Evolutionary conservation across 495 filamentous ascomycete genomes (phyloP).

Genomic region (Penicillium fimorum): DNA sequence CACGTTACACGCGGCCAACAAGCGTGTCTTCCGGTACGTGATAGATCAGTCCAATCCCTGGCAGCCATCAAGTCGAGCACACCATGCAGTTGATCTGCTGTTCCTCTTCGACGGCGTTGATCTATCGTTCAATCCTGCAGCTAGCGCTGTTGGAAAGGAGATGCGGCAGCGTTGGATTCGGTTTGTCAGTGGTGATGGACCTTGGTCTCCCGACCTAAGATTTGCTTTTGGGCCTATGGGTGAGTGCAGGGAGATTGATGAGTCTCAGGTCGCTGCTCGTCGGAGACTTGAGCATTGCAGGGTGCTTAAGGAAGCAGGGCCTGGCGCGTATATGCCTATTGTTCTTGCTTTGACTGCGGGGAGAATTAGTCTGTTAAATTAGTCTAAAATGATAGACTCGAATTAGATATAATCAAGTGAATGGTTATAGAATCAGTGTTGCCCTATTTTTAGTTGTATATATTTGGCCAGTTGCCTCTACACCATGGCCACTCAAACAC

Average conservation of each 20-base stretch:
- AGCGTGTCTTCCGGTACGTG: slow-evolving; percentile 39
- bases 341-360: slow-evolving; percentile 35
- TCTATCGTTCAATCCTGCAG: slow-evolving; percentile 33
- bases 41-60: slow-evolving; percentile 47
- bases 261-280: slow-evolving; percentile 32
- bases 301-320: slow-evolving; percentile 31
- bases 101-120: slow-evolving; percentile 40
- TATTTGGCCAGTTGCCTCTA: background rate
- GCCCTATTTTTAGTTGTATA: background rate
- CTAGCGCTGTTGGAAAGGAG: slow-evolving; percentile 29
- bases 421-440: background rate
- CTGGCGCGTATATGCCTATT: slow-evolving; percentile 35
- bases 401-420: background rate
- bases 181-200: slow-evolving; percentile 33
- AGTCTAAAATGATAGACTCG: background rate
- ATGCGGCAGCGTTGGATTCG: slow-evolving; percentile 38
- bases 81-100: slow-evolving; percentile 47
- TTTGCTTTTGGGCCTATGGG: slow-evolving; percentile 40
- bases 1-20: slow-evolving; percentile 29
- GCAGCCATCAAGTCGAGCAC: slow-evolving; percentile 41
- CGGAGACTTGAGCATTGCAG: slow-evolving; percentile 29
- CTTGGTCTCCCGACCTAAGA: slow-evolving; percentile 29
- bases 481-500: too few relatives aligned
- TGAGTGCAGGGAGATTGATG: slow-evolving; percentile 35
- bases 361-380: slow-evolving; percentile 41